Conservation (phyloP, 1,284 basidiomycete genomes). For the Rhodotorula sp. region DNA sequence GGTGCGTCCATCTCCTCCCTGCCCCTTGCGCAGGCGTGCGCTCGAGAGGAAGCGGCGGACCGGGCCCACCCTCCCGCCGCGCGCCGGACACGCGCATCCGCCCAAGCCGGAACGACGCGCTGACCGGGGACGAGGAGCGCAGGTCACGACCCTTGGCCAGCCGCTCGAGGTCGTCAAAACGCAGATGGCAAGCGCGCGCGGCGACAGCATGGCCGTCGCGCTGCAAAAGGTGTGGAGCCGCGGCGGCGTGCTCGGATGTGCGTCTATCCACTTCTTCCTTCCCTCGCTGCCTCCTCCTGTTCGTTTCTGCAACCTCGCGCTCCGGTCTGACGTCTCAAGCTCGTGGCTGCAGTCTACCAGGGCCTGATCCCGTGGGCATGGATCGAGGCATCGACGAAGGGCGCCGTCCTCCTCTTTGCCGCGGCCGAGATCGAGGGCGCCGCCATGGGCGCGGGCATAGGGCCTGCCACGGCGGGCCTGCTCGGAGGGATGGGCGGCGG, state of each 20-base stretch:
- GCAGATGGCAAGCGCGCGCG: constrained; percentile 92
- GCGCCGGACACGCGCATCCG: not conserved
- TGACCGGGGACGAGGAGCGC: not conserved
- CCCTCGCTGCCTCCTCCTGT: no score
- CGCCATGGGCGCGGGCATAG: constrained; percentile 65
- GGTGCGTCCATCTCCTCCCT: not conserved
- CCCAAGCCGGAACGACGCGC: not conserved
- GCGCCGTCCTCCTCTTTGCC: constrained; percentile 92
- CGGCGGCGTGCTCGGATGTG: constrained; percentile 77
- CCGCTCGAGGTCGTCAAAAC: constrained; percentile 98
- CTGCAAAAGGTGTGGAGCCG: constrained; percentile 84
- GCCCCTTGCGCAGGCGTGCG: not conserved
- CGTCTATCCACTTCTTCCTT: constrained; percentile 7
- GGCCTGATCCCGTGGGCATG: constrained; percentile 99
- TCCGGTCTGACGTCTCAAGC: no score
- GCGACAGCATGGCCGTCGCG: constrained; percentile 88
- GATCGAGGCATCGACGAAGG: constrained; percentile 99
- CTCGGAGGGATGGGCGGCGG: constrained; percentile 97
- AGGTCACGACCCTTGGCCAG: constrained; percentile 94
- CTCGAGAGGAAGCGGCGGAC: not conserved
- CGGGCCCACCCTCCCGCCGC: not conserved
- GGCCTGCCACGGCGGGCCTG: constrained; percentile 79
- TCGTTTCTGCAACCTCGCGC: no score
- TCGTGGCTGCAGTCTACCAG: constrained; percentile 70
- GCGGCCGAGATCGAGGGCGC: constrained; percentile 90